Conservation (phyloP, 495 filamentous ascomycete genomes). For the Penicilliopsis zonata region DNA sequence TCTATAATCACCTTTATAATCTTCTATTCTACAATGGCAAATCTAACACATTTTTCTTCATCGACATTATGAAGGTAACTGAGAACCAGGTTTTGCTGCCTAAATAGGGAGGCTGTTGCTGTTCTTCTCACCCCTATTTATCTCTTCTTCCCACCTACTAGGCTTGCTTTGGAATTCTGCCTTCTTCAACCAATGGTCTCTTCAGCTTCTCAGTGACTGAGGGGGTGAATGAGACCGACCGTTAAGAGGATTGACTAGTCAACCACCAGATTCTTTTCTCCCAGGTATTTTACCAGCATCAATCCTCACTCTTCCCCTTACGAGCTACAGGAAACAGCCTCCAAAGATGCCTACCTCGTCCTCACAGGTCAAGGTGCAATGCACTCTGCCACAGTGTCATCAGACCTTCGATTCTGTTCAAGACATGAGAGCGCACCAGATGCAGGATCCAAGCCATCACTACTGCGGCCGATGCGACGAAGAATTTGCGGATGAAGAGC, state of each 20-base stretch:
- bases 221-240: too few species aligned
- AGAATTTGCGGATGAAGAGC: conserved; percentile 32
- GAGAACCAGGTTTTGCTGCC: too few species aligned
- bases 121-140: too few species aligned
- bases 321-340: background rate
- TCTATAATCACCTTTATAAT: too few species aligned
- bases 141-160: too few species aligned
- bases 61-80: too few species aligned
- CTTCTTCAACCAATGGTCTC: too few species aligned
- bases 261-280: background rate
- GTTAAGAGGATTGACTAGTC: background rate
- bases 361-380: conserved; percentile 23
- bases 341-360: background rate
- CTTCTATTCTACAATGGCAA: too few species aligned
- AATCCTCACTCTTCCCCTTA: background rate
- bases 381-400: conserved; percentile 48
- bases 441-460: conserved; percentile 24
- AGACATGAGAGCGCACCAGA: conserved; percentile 37
- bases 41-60: too few species aligned
- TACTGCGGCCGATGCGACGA: conserved; percentile 40
- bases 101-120: too few species aligned
- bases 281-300: background rate
- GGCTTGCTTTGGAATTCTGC: too few species aligned
- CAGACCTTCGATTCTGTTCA: conserved; percentile 42
- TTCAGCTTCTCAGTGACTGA: too few species aligned